Evolutionary conservation across 495 filamentous ascomycete species (phyloP), one percentile per base, ranked within the genome.

Genomic region (Hyaloscypha hepaticicola): DNA sequence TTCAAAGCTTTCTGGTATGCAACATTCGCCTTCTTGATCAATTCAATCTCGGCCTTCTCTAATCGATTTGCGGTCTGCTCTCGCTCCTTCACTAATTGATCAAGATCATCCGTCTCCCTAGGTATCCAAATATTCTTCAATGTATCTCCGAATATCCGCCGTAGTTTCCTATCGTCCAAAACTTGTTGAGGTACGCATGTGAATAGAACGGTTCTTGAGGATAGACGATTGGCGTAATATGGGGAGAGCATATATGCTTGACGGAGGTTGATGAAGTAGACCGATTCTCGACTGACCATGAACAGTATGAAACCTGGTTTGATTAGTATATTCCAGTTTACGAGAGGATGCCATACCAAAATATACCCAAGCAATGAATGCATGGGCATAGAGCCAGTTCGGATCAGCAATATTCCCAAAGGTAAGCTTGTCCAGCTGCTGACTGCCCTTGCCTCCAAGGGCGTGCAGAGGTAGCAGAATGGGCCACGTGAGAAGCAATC

Each of bases 161-260:
- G 87, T 58, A 99, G 76, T 69, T 85, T 91, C n/a, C 82, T 81
- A 72, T 90, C 84, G 72, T 88, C 82, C 33, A 96, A 78, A 65
- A 93, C 93, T 16, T 86, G 79, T 34, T 82, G 64, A 3, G 95
- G 92, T 16, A 99, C 93, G 21, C 90, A 90, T 34, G 91, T 88
- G 76, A 97, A 96, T 16, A 99, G 86, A 16, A 99, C 91, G 31
- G 93, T 97, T 65, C 92, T 87, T 2, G 95, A 96, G 3, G 96
- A 98, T 61, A 98, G 87, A 67, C 93, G 90, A 70, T 85, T 89
- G 48, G 92, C 85, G 74, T 97, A 94, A 28, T 90, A 81, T 25
- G 93, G 94, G 38, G 92, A 93, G 60, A 96, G 82, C 49, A 95
- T 80, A 77, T 96, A 97, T 1, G 96, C 95, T 79, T 99, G 95